Conservation (phyloP, 768 basidiomycete species). For the Leccinum variicolor region DNA sequence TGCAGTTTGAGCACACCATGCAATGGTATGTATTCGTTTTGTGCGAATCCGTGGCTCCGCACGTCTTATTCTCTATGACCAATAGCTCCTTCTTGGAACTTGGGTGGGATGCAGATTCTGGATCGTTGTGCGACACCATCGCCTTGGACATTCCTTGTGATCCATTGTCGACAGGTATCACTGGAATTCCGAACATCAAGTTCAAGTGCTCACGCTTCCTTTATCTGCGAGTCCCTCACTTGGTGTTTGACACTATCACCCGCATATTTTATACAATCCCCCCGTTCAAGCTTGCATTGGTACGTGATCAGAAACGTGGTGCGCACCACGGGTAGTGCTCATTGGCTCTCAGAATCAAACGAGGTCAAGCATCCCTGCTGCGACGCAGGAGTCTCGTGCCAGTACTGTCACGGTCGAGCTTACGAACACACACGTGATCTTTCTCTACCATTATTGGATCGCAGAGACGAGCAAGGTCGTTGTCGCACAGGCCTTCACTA, state of each 20-base stretch:
- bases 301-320: not conserved
- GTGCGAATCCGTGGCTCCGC: too few relatives aligned
- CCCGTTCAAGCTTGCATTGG: not conserved
- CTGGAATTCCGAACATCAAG: rapidly evolving
- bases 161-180: too few relatives aligned
- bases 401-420: too few relatives aligned
- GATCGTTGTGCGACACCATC: too few relatives aligned
- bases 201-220: not conserved
- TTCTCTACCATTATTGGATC: not conserved
- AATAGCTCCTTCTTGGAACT: too few relatives aligned
- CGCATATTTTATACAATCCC: not conserved
- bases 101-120: too few relatives aligned
- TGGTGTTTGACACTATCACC: not conserved
- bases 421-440: not conserved
- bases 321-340: not conserved
- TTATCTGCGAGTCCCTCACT: not conserved
- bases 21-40: not conserved
- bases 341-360: not conserved
- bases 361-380: not conserved
- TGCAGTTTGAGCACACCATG: not conserved
- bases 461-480: not conserved
- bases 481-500: not conserved
- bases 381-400: too few relatives aligned
- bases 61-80: not conserved
- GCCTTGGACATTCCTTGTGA: too few relatives aligned